Base-by-base conservation (phyloP, 164 flowering plant species). In the Saururus chinensis region DNA sequence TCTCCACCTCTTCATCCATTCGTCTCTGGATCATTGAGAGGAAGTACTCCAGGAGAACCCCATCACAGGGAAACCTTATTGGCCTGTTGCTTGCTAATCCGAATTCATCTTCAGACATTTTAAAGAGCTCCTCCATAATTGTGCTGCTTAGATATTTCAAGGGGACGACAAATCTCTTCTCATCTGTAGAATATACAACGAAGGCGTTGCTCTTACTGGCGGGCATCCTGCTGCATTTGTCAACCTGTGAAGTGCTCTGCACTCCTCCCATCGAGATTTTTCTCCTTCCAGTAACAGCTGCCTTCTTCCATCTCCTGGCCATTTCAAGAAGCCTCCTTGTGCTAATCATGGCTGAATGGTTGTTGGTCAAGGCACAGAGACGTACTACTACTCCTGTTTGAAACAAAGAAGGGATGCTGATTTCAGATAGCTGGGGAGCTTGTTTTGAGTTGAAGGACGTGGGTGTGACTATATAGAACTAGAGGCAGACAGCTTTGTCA, bases 131-230 rank as follows among this genome's bases (percentile, higher is more conserved):
- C 24, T 9, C 56, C 40, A 73, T 56, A 23, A 69, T 59, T 23
- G 51, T 25, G 24, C 53, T 21, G 19, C 30, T 56, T 1, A 73
- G 68, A 60, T 51, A 63, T 12, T 19, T 22, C 48, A 73, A 58
- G 0, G 76, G 76, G 60, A 70, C 24, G 57, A 66, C 59, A 40
- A 70, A 73, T 11, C 71, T 60, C 20, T 53, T 72, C 40, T 66
- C 56, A 59, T 72, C 76, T 1, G 25, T 20, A 2, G 73, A 52
- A 59, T 75, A 75, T 22, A 66, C 66, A 7, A 69, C 69, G 40
- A 69, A 72, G 41, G 67, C 73, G 40, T 63, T 60, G 8, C 54
- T 26, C 0, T 64, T 52, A 4, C 51, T 40, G 1, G 64, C 40
- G n/a, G 48, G 19, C 17, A 30, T 4, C 8, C 19, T 57, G 25